Evolutionary conservation across 192 early-diverging fungal genomes (phyloP).

Genomic region (Podila clonocystis): DNA sequence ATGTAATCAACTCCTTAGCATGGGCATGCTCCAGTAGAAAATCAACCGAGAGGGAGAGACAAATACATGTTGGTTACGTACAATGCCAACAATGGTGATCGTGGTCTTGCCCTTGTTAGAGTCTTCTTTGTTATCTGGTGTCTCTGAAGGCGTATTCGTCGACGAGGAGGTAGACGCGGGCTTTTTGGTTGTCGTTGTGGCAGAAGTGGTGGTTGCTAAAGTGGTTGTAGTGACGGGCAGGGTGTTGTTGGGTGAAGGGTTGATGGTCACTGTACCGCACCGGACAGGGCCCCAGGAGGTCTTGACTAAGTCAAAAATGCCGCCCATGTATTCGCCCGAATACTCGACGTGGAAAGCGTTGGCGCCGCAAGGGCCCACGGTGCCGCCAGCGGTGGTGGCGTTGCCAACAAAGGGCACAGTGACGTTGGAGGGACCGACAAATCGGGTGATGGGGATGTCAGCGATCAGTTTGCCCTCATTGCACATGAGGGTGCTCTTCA

Average conservation of each 20-base stretch:
- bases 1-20: too few relatives aligned
- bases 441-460: neutral
- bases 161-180: neutral
- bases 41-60: too few relatives aligned
- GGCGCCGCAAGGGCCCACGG: conserved; percentile 3
- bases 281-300: conserved; percentile 4
- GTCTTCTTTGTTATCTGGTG: neutral
- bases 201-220: too few relatives aligned
- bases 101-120: neutral
- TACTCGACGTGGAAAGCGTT: conserved; percentile 32
- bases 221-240: conserved; percentile 1
- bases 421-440: conserved; percentile 3
- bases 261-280: conserved; percentile 16
- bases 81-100: neutral
- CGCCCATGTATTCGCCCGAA: neutral
- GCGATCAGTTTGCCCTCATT: conserved; percentile 1
- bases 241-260: conserved; percentile 11
- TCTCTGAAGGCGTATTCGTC: neutral
- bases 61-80: neutral
- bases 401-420: conserved; percentile 32
- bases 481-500: conserved; percentile 20
- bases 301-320: neutral
- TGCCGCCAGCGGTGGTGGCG: conserved; percentile 14
- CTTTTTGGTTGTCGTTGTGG: neutral
- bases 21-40: too few relatives aligned